phyloP scores from a whole-genome alignment of 23 red algal genomes.

The Gracilariopsis chorda region DNA sequence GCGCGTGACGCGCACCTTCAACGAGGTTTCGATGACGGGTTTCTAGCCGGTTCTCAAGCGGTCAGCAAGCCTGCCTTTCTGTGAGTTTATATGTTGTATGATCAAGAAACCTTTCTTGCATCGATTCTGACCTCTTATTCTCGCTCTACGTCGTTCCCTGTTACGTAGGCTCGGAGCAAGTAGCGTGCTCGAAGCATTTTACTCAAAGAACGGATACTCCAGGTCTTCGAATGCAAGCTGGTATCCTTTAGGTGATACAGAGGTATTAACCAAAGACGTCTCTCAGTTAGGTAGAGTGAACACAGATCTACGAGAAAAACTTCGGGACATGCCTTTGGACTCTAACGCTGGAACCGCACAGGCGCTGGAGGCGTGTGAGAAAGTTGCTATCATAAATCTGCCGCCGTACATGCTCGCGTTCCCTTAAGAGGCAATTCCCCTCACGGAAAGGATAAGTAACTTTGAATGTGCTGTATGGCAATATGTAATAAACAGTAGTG shows the following conservation, averaged over 20 bases:
- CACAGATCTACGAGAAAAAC: slow-evolving; percentile 5
- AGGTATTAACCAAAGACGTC: slow-evolving; percentile 39
- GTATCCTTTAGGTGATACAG: slow-evolving; percentile 20
- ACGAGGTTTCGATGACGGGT: slow-evolving; percentile 57
- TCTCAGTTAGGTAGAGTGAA: background rate
- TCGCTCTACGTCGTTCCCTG: background rate
- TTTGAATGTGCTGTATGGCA: too few species aligned
- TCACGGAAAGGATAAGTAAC: too few species aligned
- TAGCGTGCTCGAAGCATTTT: slow-evolving; percentile 47
- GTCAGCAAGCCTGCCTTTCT: slow-evolving; percentile 37
- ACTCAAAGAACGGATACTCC: slow-evolving; percentile 3
- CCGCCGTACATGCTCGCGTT: slow-evolving; percentile 4
- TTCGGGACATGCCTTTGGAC: slow-evolving; percentile 26
- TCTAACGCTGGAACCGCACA: background rate
- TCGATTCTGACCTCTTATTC: background rate
- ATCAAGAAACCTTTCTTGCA: background rate
- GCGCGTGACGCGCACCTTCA: slow-evolving; percentile 50
- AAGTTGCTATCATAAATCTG: slow-evolving; percentile 43
- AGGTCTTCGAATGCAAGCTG: background rate
- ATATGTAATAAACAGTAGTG: too few species aligned
- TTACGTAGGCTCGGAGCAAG: background rate
- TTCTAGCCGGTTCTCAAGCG: slow-evolving; percentile 14
- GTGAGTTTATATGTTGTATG: slow-evolving; percentile 12
- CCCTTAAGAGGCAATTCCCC: background rate
- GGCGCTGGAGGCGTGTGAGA: slow-evolving; percentile 10